Conservation (phyloP, 257 asterid genomes). For the Schizonepeta tenuifolia region DNA sequence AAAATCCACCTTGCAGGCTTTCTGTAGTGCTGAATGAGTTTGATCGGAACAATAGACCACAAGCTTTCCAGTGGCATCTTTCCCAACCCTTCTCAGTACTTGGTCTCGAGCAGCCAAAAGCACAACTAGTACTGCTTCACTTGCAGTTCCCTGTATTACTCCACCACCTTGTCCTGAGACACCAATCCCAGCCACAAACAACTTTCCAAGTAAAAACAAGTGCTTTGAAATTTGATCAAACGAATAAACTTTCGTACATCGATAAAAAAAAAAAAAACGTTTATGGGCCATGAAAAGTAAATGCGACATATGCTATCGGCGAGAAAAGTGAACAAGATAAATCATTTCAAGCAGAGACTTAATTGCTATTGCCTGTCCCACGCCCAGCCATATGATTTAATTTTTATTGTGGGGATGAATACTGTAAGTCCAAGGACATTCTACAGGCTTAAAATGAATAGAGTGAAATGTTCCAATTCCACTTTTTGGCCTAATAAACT, state of each 20-base stretch:
- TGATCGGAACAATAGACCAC: constrained; percentile 87
- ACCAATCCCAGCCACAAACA: constrained; percentile 34
- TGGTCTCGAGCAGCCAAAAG: constrained; percentile 93
- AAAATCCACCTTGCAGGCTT: constrained; percentile 84
- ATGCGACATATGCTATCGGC: not conserved
- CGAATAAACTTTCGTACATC: not conserved
- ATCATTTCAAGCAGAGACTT: not conserved
- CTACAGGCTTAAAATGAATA: not conserved
- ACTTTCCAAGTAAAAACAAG: constrained; percentile 19
- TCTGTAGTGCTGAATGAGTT: constrained; percentile 75
- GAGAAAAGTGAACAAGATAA: not conserved
- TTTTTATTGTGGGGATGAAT: too few species aligned
- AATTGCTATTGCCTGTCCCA: too few species aligned
- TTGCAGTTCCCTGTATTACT: constrained; percentile 92
- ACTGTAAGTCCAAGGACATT: not conserved
- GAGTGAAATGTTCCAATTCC: not conserved
- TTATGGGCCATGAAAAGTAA: constrained; percentile 1
- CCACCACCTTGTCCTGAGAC: constrained; percentile 86
- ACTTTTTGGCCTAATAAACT: not conserved
- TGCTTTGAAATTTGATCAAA: not conserved
- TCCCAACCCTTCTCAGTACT: constrained; percentile 67
- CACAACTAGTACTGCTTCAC: constrained; percentile 90
- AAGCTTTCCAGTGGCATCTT: constrained; percentile 69
- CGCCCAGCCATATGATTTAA: too few species aligned
- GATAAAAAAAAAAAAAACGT: not conserved